Conservation (phyloP, 2,329 filamentous ascomycete species). For the Alternaria postmessia region DNA sequence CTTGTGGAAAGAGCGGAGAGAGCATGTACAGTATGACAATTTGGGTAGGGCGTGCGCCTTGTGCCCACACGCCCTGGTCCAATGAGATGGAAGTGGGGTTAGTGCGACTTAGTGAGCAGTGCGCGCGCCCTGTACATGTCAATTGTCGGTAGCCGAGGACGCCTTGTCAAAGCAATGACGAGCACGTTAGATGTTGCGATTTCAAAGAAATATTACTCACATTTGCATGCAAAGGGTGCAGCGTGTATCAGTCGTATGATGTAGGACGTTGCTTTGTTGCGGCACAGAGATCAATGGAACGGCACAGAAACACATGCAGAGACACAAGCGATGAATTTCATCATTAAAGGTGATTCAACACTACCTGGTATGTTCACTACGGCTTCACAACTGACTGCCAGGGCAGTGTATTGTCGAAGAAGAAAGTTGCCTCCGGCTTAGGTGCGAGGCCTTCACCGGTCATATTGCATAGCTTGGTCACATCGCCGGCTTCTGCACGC, state of each 20-base stretch:
- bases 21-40: neutral
- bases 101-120: neutral
- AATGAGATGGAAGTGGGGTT: conserved; percentile 1
- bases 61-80: conserved; percentile 1
- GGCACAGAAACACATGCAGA: neutral
- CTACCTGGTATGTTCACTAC: neutral
- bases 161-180: neutral
- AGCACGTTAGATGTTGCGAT: neutral
- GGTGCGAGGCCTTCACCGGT: conserved; percentile 23
- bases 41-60: conserved; percentile 13
- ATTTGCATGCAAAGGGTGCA: neutral
- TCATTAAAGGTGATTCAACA: neutral
- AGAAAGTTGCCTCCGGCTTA: conserved; percentile 36
- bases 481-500: conserved; percentile 58
- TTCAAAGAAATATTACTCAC: neutral
- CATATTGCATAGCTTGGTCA: conserved; percentile 55
- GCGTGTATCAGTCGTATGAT: neutral
- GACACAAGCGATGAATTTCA: neutral
- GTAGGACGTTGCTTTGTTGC: neutral
- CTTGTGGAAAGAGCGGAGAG: neutral
- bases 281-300: neutral
- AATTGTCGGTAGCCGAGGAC: neutral
- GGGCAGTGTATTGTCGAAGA: conserved; percentile 36
- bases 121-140: conserved; percentile 16
- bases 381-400: conserved; percentile 36